These are phyloP conservation scores for Clonostachys sp. DNA, from an alignment of 2,329 filamentous ascomycete species.

Conservation along the genomic window DNA sequence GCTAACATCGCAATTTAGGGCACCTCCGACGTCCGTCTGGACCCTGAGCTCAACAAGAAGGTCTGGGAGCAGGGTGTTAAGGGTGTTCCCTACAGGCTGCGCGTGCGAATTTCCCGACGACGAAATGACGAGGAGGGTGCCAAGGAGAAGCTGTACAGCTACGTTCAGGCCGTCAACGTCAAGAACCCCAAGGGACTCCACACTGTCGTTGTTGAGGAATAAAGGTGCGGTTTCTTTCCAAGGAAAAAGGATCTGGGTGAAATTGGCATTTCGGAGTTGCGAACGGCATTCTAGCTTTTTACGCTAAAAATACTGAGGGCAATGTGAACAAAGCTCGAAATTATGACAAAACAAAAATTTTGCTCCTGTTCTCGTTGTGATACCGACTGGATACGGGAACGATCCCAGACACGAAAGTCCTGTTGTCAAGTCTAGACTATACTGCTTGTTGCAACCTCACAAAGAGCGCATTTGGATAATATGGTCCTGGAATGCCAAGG, in stretches of 20 bases:
- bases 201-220: constrained; percentile 81
- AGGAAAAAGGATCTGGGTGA: constrained; percentile 29
- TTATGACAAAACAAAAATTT: constrained; percentile 18
- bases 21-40: constrained; percentile 93
- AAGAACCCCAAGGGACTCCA: constrained; percentile 98
- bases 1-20: constrained; percentile 51
- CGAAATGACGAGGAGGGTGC: constrained; percentile 99
- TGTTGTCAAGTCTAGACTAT: not conserved
- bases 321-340: constrained; percentile 11
- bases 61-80: constrained; percentile 99
- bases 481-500: not conserved
- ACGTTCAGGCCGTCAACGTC: constrained; percentile 99
- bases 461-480: not conserved
- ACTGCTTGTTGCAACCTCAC: not conserved
- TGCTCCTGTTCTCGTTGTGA: not conserved
- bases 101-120: constrained; percentile 97
- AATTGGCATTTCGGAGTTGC: constrained; percentile 42
- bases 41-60: constrained; percentile 99
- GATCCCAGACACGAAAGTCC: not conserved
- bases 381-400: no score
- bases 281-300: constrained; percentile 39
- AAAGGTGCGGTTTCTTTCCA: constrained; percentile 25
- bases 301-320: constrained; percentile 15
- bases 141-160: constrained; percentile 99
- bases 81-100: constrained; percentile 95